Evolutionary conservation across 495 filamentous ascomycete genomes (phyloP), one percentile per base, ranked within the genome.

Genomic region (Sordaria brevicollis): DNA sequence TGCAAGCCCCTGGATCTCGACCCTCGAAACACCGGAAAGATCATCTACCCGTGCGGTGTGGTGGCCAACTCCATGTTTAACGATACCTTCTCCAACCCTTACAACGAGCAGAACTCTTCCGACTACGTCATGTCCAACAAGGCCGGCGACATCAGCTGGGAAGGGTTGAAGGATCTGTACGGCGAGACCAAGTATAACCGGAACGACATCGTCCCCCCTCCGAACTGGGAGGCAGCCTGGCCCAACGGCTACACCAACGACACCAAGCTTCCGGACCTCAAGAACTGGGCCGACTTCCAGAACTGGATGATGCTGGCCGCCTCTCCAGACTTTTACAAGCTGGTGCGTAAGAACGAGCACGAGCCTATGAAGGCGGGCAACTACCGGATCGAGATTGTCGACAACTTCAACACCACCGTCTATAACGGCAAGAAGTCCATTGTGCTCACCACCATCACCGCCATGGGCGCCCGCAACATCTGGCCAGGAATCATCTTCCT

Each of bases 241-340:
- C 87, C 86, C 13, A 76, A 88, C 39, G 83, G 84, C 62, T 97
- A 97, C 74, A 87, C 83, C 11, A 79, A 81, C 1, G 79, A 87
- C 0, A 83, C 82, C n/a, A 84, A 84, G 19, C 88, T 91, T 4
- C 91, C 91, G 0, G 79, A 93, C 71, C 76, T 97, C 10, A 81
- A 88, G 41, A 80, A 89, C 5, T 85, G 92, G 75, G 91, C 97
- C 75, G 86, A 86, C 35, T 97, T 99, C 76, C 93, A 97, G 83
- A 93, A 97, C 37, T 99, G 95, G 95, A 98, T 99, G 95, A 86
- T 95, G 76, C 95, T 96, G 2, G 95, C 95, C 35, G 95, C 94
- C n/a, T 81, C 97, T 69, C 95, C 95, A 1, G 91, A 91, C 25
- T 99, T 99, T 77, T 95, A 90, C 83, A 99, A 99, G 81, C 86